phyloP scores from a whole-genome alignment of 2,329 filamentous ascomycete genomes.

The Coccinonectria pachysandricola region DNA sequence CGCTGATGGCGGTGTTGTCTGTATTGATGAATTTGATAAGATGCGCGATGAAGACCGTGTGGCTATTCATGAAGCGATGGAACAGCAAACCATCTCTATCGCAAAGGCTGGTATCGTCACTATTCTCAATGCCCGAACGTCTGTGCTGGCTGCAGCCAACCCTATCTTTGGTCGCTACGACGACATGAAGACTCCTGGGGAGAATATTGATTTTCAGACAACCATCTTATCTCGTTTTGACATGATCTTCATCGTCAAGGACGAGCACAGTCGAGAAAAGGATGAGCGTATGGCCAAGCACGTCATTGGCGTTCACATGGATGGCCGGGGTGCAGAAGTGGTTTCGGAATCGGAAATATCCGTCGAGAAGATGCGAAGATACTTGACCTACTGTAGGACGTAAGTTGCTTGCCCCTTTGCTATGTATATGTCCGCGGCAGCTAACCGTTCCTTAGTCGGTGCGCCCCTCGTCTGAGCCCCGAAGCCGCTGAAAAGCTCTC shows the following conservation, averaged over 20 bases:
- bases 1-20: conserved; percentile 91
- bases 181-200: conserved; percentile 91
- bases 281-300: conserved; percentile 93
- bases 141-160: conserved; percentile 89
- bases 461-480: conserved; percentile 79
- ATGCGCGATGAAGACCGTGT: conserved; percentile 98
- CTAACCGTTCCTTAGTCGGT: conserved; percentile 51
- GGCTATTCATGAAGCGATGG: conserved; percentile 99
- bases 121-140: conserved; percentile 91
- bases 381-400: conserved; percentile 95
- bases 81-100: conserved; percentile 98
- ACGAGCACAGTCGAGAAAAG: conserved; percentile 81
- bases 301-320: conserved; percentile 97
- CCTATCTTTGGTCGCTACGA: conserved; percentile 97
- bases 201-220: conserved; percentile 99
- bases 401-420: conserved; percentile 35
- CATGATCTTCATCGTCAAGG: conserved; percentile 98
- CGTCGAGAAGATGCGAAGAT: conserved; percentile 94
- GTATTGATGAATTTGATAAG: conserved; percentile 99
- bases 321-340: conserved; percentile 71
- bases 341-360: conserved; percentile 78
- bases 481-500: conserved; percentile 93
- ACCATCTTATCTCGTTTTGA: conserved; percentile 97
- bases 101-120: conserved; percentile 98
- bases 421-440: background rate